phyloP scores from a whole-genome alignment of 1,284 basidiomycete species.

The Fomes fomentarius region DNA sequence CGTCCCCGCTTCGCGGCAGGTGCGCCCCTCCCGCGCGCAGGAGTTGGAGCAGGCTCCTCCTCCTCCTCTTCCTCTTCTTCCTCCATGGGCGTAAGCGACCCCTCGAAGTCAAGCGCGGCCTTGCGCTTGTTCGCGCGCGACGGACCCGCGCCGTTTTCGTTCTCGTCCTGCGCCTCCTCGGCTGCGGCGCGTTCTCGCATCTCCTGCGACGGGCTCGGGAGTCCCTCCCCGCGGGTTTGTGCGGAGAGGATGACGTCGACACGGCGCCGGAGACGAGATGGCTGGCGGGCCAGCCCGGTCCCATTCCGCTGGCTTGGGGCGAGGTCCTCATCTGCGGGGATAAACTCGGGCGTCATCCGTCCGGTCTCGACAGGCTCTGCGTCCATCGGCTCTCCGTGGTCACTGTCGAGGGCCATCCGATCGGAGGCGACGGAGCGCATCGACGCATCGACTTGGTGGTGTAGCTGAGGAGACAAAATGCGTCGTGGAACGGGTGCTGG shows the following conservation, averaged over 20 bases:
- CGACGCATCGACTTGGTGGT: slow-evolving; percentile 9
- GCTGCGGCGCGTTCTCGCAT: slow-evolving; percentile 16
- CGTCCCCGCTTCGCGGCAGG: slow-evolving; percentile 7
- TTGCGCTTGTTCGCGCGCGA: slow-evolving; percentile 27
- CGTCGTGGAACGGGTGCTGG: slow-evolving; percentile 22
- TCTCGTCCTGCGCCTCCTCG: slow-evolving; percentile 8
- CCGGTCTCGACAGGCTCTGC: slow-evolving; percentile 6
- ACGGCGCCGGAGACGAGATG: slow-evolving; percentile 48
- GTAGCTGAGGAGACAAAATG: slow-evolving; percentile 7
- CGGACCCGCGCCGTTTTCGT: slow-evolving; percentile 6
- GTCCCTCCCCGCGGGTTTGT: slow-evolving; percentile 31
- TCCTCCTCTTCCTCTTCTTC: slow-evolving; percentile 18
- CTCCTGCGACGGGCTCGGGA: slow-evolving; percentile 22
- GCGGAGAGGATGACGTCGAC: slow-evolving; percentile 48
- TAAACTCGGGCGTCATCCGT: slow-evolving; percentile 11
- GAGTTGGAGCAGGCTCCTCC: neutral
- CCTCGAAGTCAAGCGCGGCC: slow-evolving; percentile 26
- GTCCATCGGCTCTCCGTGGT: slow-evolving; percentile 1
- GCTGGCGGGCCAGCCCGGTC: slow-evolving; percentile 23
- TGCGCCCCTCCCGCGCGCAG: neutral
- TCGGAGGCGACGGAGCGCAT: slow-evolving; percentile 23
- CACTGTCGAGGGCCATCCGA: slow-evolving; percentile 19
- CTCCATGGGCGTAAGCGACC: slow-evolving; percentile 26
- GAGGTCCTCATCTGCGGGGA: slow-evolving; percentile 6
- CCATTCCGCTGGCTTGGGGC: slow-evolving; percentile 11